Percentiles rank a stretch among this genome's conserved stretches.
Evolutionary conservation across 2,329 filamentous ascomycete genomes (phyloP).

Genomic region (Neonectria punicea): DNA sequence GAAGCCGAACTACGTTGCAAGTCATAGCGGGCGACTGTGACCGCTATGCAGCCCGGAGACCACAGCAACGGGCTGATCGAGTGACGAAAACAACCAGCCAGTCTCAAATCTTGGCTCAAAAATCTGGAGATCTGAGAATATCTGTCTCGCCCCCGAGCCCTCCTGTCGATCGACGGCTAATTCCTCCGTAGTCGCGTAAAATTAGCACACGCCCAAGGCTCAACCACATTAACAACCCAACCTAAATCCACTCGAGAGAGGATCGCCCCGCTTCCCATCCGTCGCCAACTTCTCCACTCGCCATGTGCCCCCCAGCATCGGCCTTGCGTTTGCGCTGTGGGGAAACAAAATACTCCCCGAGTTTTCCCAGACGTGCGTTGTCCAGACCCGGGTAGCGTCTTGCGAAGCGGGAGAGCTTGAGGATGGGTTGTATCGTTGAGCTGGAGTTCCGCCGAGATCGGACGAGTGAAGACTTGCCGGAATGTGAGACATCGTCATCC

Average conservation of each 20-base stretch:
- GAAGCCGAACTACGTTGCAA: background rate
- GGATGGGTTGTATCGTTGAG: background rate
- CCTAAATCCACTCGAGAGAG: background rate
- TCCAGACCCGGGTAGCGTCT: background rate
- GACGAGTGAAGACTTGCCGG: background rate
- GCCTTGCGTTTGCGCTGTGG: slow-evolving; percentile 10
- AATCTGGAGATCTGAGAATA: background rate
- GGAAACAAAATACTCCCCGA: slow-evolving; percentile 7
- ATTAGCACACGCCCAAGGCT: slow-evolving; percentile 7
- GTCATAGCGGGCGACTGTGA: background rate
- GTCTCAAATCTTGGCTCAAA: background rate
- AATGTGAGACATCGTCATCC: background rate
- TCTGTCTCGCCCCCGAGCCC: background rate
- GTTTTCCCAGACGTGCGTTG: background rate
- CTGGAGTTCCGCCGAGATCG: background rate
- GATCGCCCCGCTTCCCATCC: slow-evolving; percentile 15
- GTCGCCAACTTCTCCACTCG: slow-evolving; percentile 11
- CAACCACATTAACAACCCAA: background rate
- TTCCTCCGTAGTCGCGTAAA: slow-evolving; percentile 4
- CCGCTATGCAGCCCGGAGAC: background rate
- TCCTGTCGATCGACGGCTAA: background rate
- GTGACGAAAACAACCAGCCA: background rate
- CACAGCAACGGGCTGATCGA: background rate
- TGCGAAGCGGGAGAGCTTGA: background rate
- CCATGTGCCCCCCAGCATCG: slow-evolving; percentile 20